Percentiles rank a stretch among this genome's conserved stretches.
Conservation (phyloP, 257 asterid species). For the Solanum paucissectum region DNA sequence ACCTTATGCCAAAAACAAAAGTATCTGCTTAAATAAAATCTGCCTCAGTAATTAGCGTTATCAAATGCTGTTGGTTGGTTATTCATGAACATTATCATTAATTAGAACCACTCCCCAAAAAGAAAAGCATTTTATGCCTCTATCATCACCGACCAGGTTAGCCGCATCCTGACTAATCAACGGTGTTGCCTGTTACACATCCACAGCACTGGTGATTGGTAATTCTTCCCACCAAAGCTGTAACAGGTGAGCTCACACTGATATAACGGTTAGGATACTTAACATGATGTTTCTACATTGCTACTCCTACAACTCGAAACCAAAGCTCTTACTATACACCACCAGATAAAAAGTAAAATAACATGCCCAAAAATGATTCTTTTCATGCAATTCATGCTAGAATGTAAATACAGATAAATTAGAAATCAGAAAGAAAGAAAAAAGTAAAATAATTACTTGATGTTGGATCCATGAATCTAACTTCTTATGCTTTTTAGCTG, state of each 20-base stretch:
- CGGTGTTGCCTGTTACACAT: background rate
- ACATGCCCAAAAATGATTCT: background rate
- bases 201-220: background rate
- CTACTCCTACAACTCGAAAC: background rate
- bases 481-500: conserved; percentile 39
- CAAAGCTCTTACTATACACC: background rate
- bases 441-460: background rate
- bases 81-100: background rate
- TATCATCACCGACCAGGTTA: background rate
- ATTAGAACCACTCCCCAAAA: background rate
- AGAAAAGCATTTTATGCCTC: background rate
- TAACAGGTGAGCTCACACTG: background rate
- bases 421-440: background rate
- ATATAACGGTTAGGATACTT: background rate
- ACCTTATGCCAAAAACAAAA: background rate
- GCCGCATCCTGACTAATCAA: background rate
- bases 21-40: background rate
- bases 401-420: background rate
- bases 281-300: background rate
- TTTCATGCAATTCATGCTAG: background rate
- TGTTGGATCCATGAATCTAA: conserved; percentile 60
- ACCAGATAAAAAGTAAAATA: background rate
- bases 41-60: background rate
- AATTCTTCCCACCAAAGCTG: background rate
- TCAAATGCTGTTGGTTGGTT: background rate